Conservation (phyloP, 805 yeast species). For the Tetrapisispora fleetii region DNA sequence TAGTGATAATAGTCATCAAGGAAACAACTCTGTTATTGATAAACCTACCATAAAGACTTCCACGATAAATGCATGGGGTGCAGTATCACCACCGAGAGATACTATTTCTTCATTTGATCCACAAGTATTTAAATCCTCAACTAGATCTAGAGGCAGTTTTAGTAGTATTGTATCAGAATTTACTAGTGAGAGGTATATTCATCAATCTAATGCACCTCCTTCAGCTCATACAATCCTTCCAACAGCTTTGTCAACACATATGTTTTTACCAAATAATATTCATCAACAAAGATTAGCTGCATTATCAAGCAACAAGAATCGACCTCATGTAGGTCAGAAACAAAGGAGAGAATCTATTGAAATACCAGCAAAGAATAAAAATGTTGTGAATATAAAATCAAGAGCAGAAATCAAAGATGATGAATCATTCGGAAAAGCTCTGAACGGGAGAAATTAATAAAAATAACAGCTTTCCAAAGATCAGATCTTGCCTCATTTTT, state of each 20-base stretch:
- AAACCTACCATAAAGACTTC: slow-evolving; percentile 14
- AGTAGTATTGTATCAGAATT: slow-evolving; percentile 31
- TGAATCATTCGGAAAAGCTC: slow-evolving; percentile 12
- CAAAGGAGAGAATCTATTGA: slow-evolving; percentile 27
- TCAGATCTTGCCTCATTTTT: not conserved
- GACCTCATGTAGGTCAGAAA: slow-evolving; percentile 9
- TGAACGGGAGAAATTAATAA: not conserved
- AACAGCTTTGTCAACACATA: slow-evolving; percentile 52
- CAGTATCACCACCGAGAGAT: slow-evolving; percentile 18
- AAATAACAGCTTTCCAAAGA: not conserved
- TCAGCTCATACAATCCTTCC: slow-evolving; percentile 48
- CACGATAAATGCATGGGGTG: slow-evolving; percentile 22
- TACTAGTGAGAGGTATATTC: slow-evolving; percentile 28
- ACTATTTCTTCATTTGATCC: not conserved
- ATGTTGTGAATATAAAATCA: slow-evolving; percentile 21
- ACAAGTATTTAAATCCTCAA: not conserved
- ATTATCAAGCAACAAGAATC: slow-evolving; percentile 1
- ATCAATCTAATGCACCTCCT: slow-evolving; percentile 50
- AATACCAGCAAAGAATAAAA: slow-evolving; percentile 24
- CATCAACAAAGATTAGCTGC: slow-evolving; percentile 23
- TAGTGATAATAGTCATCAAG: not conserved
- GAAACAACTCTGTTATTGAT: not conserved
- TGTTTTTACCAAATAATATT: slow-evolving; percentile 44
- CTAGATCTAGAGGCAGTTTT: slow-evolving; percentile 12
- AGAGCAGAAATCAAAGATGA: slow-evolving; percentile 28